Conservation (phyloP, 202 grass and related monocot species). For the Setaria italica region DNA sequence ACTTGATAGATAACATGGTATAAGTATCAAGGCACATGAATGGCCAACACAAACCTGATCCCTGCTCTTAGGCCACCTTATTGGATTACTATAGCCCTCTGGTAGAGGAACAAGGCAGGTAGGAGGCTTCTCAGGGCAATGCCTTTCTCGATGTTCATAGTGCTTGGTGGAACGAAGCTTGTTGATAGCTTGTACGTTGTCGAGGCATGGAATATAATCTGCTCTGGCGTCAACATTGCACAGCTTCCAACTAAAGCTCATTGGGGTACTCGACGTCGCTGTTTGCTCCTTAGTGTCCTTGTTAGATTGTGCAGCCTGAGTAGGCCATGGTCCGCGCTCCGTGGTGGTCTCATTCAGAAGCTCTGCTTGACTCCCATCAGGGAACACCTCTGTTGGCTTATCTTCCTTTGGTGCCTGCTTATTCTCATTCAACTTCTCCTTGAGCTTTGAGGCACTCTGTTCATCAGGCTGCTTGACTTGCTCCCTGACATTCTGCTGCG, state of each 20-base stretch:
- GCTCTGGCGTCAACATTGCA: constrained; percentile 57
- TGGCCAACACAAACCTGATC: constrained; percentile 56
- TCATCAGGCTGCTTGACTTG: neutral
- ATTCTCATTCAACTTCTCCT: constrained; percentile 33
- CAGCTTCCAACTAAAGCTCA: constrained; percentile 61
- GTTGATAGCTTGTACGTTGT: constrained; percentile 71
- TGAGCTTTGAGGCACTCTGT: constrained; percentile 13
- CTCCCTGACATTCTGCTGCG: neutral
- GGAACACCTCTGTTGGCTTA: constrained; percentile 52
- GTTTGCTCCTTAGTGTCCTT: constrained; percentile 56
- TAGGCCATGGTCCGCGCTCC: constrained; percentile 55
- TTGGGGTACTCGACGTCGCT: neutral
- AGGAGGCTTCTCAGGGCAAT: constrained; percentile 64
- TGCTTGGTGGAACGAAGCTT: constrained; percentile 77
- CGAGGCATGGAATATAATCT: constrained; percentile 40
- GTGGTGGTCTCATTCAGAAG: constrained; percentile 58
- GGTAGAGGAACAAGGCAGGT: constrained; percentile 77
- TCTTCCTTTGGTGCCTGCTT: constrained; percentile 8
- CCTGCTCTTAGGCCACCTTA: constrained; percentile 81
- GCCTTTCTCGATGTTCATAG: constrained; percentile 78
- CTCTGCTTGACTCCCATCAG: constrained; percentile 46
- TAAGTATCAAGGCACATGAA: neutral
- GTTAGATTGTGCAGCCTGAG: constrained; percentile 63
- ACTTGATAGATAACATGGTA: neutral
- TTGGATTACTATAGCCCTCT: constrained; percentile 57